phyloP scores from a whole-genome alignment of 2,329 filamentous ascomycete species.

The Rutstroemia sydowiana region DNA sequence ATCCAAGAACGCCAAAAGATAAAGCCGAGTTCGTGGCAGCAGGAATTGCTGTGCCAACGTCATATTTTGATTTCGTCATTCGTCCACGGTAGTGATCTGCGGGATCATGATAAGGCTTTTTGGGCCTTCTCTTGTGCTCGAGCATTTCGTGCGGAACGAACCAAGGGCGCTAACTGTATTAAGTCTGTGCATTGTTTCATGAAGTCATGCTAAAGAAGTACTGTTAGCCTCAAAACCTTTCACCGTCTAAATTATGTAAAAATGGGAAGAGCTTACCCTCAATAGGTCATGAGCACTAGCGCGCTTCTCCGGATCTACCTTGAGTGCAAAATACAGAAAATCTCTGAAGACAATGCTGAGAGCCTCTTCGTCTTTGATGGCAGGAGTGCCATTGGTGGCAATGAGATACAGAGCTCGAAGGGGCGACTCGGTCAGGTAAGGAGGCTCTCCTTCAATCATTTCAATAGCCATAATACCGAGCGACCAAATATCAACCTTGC shows the following conservation, averaged over 20 bases:
- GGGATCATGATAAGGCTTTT: constrained; percentile 39
- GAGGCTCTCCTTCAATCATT: constrained; percentile 98
- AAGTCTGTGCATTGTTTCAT: constrained; percentile 71
- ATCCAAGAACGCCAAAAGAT: constrained; percentile 3
- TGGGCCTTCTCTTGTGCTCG: constrained; percentile 77
- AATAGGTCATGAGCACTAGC: constrained; percentile 91
- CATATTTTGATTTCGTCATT: constrained; percentile 8
- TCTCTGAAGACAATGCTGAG: constrained; percentile 78
- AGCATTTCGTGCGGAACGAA: constrained; percentile 76
- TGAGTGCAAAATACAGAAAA: constrained; percentile 86
- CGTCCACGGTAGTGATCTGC: constrained; percentile 1
- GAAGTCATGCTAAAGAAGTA: constrained; percentile 59
- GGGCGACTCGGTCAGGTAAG: constrained; percentile 91
- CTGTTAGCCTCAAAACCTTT: not conserved
- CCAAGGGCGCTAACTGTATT: constrained; percentile 74
- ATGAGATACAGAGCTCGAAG: constrained; percentile 91
- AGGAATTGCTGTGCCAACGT: constrained; percentile 5
- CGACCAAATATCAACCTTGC: constrained; percentile 98
- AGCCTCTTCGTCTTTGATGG: constrained; percentile 87
- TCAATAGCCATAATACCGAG: constrained; percentile 99
- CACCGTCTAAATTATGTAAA: not conserved
- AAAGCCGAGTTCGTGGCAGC: not conserved
- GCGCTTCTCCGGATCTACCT: constrained; percentile 95
- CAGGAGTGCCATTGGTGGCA: constrained; percentile 90
- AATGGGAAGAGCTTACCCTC: constrained; percentile 55